Evolutionary conservation across 2,329 filamentous ascomycete species (phyloP), one percentile per base, ranked within the genome.

Genomic region (Zymoseptoria crescenta): DNA sequence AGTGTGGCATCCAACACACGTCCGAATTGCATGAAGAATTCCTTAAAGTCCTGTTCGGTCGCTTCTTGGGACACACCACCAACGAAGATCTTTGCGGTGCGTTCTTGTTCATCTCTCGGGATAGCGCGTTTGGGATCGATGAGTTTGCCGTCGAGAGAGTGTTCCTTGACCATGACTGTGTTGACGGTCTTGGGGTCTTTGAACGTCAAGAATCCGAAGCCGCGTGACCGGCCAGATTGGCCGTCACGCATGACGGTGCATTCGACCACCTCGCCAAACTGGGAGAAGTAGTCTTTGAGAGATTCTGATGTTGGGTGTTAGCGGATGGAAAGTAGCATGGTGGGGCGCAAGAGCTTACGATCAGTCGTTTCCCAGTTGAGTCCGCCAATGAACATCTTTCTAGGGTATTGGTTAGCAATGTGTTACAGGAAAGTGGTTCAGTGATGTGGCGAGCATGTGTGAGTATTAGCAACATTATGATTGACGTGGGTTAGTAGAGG

Each of bases 241-340:
- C 91, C 92, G 75, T 99, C 94, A 65, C 94, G 85, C 94, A 99
- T 99, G n/a, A 99, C 94, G 16, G 94, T 99, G 74, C 94, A 97
- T 78, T 99, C 94, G 29, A 93, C 83, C 51, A 99, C 94, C 74
- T 99, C 94, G 61, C 94, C 94, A 73, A 96, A 99, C 69, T 97
- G 91, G 10, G 93, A 92, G 74, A 99, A 99, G 74, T 99, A 99
- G 65, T 96, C 89, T 67, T 91, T 89, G 28, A 99, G 83, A 7
- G 94, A 97, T 80, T 99, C 94, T 99, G 72, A 52, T 56, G 8
- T 28, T 45, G 28, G 28, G 54, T 56, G 67, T 75, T 67, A 76
- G 72, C 65, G 35, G 55, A 52, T 53, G 49, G 49, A 13, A 19
- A 30, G 13, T 4, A 24, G 49, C n/a, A 20, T 27, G 16, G 7